These are phyloP conservation scores for Rhodomyrtus tomentosa DNA, from an alignment of 345 rosid genomes.

Conservation along the genomic window DNA sequence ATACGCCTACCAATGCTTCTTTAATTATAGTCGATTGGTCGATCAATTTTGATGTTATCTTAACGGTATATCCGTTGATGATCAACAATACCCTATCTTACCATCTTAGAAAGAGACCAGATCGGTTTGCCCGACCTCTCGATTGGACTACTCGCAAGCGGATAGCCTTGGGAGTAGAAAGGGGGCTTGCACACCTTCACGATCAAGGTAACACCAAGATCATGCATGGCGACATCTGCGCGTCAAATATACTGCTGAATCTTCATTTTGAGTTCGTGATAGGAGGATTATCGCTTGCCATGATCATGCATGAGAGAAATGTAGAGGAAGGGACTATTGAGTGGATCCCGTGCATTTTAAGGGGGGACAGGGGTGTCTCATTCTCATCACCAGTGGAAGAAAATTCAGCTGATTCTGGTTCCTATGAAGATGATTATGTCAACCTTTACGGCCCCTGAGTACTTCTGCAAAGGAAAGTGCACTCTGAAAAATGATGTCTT, in stretches of 20 bases:
- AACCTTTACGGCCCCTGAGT: too few relatives aligned
- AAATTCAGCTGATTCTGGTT: background rate
- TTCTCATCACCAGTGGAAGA: too few relatives aligned
- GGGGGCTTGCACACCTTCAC: background rate
- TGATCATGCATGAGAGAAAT: background rate
- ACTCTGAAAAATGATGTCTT: background rate
- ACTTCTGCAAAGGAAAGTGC: background rate
- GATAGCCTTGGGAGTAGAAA: background rate
- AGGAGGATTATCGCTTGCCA: rapidly evolving
- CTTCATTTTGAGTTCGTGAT: background rate
- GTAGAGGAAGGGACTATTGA: background rate
- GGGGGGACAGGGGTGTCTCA: too few relatives aligned
- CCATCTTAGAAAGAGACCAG: background rate
- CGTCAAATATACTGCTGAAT: background rate
- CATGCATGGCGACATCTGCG: background rate
- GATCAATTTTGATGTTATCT: too few relatives aligned
- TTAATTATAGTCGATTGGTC: too few relatives aligned
- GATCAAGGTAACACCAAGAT: background rate
- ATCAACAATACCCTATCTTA: background rate
- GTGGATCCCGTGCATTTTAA: background rate
- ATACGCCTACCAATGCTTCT: too few relatives aligned
- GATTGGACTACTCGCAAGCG: background rate
- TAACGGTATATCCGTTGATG: too few relatives aligned
- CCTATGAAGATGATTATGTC: background rate
- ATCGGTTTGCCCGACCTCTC: background rate